Evolutionary conservation across 768 basidiomycete genomes (phyloP), one percentile per base, ranked within the genome.

Genomic region (Mycena metata): DNA sequence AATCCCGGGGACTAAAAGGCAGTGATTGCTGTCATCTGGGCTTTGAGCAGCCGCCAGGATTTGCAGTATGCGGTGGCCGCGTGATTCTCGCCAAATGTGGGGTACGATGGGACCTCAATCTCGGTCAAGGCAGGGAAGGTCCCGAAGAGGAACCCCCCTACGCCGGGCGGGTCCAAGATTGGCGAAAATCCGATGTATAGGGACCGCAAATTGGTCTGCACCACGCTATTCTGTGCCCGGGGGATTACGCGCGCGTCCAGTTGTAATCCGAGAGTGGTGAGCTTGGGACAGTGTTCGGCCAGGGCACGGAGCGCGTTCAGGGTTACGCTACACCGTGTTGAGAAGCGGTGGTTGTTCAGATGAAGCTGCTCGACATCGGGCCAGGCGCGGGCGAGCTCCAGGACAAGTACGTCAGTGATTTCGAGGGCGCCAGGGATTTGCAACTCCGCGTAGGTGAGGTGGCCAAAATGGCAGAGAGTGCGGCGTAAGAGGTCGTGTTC

Each of bases 361-460:
- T 30, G 19, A 1, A 58, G 42, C 3, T 6, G 5, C 33, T 46
- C 9, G 19, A 58, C 26, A 23, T 21, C n/a, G 7, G 57, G 57
- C 57, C 57, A 58, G 45, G 42, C 57, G 9, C 43, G 43, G 8
- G 57, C 57, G 17, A 46, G 8, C 16, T 58, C 24, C 5, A 46
- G 30, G 17, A n/a, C 42, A 45, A 17, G 9, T 2, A 24, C 42
- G 36, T 45, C 43, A n/a, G 45, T 30, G 24, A 58, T 26, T 11
- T 46, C 24, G 16, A 58, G 46, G 13, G 42, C 42, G 43, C n/a
- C 43, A n/a, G 42, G 24, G 4, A 23, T 19, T 17, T 45, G 41
- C 12, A 43, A 15, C 8, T 24, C 12, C 16, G 42, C 11, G 9
- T 12, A 23, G 2, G 57, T 58, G 10, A 58, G 57, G 43, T 46